A percentile compares a stretch with the other conserved stretches of the same genome.
These are phyloP conservation scores for Alternaria triticina DNA, from an alignment of 2,329 filamentous ascomycete genomes.

Conservation along the genomic window DNA sequence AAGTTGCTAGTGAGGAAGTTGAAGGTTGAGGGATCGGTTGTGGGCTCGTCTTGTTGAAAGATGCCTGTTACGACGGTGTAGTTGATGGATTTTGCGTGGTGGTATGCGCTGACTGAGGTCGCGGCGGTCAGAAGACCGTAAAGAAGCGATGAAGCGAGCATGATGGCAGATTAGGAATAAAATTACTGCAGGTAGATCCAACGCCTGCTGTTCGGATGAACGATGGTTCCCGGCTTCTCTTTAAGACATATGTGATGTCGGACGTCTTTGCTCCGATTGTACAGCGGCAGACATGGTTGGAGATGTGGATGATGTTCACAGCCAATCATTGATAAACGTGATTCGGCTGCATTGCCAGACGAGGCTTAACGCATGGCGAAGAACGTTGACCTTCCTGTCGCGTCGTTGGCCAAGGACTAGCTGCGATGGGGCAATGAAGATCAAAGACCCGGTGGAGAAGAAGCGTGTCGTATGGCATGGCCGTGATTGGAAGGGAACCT, in stretches of 20 bases:
- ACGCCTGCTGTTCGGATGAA: neutral
- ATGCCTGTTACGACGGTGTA: constrained; percentile 67
- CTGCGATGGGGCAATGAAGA: constrained; percentile 3
- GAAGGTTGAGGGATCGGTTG: constrained; percentile 63
- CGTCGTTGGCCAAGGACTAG: neutral
- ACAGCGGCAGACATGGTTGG: neutral
- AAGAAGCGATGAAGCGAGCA: constrained; percentile 26
- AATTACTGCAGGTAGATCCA: neutral
- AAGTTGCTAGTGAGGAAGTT: constrained; percentile 60
- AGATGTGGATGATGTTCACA: constrained; percentile 3
- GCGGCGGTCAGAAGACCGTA: constrained; percentile 25
- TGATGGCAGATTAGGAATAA: neutral
- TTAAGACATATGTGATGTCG: constrained; percentile 13
- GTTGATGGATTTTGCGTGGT: constrained; percentile 54
- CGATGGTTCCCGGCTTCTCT: neutral
- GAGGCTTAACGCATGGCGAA: neutral
- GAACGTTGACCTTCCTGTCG: constrained; percentile 15
- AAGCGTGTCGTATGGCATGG: constrained; percentile 1
- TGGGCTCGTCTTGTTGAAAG: constrained; percentile 68
- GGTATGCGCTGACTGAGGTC: constrained; percentile 18
- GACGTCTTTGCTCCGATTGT: constrained; percentile 1
- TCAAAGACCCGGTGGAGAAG: neutral
- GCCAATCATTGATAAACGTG: constrained; percentile 38
- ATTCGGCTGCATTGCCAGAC: constrained; percentile 18
- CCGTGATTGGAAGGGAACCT: constrained; percentile 1